Conservation (phyloP, 2,329 filamentous ascomycete species). For the Ambrosiella cleistominuta region DNA sequence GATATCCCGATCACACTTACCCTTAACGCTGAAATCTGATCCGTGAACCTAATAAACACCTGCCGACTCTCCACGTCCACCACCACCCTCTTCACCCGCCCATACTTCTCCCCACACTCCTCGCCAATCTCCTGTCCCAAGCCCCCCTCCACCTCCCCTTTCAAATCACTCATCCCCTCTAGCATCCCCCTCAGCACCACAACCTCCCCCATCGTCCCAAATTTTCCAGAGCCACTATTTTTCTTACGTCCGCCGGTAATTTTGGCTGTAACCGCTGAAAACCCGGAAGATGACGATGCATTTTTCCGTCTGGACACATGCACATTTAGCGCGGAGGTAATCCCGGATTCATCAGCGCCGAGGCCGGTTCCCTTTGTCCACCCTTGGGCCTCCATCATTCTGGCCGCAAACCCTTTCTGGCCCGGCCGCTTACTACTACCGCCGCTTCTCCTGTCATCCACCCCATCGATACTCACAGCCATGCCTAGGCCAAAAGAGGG, state of each 20-base stretch:
- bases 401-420: slow-evolving; percentile 68
- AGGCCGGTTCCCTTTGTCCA: slow-evolving; percentile 81
- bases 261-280: slow-evolving; percentile 51
- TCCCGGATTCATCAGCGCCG: slow-evolving; percentile 65
- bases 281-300: slow-evolving; percentile 59
- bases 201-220: slow-evolving; percentile 63
- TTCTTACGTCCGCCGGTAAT: slow-evolving; percentile 63
- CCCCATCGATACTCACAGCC: slow-evolving; percentile 20
- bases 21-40: slow-evolving; percentile 64
- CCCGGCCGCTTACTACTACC: slow-evolving; percentile 50
- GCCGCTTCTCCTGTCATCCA: slow-evolving; percentile 25
- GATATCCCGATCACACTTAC: slow-evolving; percentile 31
- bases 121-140: slow-evolving; percentile 91
- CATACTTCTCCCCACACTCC: slow-evolving; percentile 80
- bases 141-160: slow-evolving; percentile 55
- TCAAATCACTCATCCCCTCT: slow-evolving; percentile 58
- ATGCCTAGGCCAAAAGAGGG: slow-evolving; percentile 32
- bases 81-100: slow-evolving; percentile 62
- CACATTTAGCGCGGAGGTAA: slow-evolving; percentile 65
- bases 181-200: slow-evolving; percentile 74
- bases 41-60: slow-evolving; percentile 90
- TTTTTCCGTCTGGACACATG: slow-evolving; percentile 77
- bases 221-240: slow-evolving; percentile 28
- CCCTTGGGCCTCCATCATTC: slow-evolving; percentile 84
- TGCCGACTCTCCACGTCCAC: slow-evolving; percentile 47